These are phyloP conservation scores for Boletellus ananiceps DNA, from an alignment of 768 basidiomycete genomes.

Conservation along the genomic window DNA sequence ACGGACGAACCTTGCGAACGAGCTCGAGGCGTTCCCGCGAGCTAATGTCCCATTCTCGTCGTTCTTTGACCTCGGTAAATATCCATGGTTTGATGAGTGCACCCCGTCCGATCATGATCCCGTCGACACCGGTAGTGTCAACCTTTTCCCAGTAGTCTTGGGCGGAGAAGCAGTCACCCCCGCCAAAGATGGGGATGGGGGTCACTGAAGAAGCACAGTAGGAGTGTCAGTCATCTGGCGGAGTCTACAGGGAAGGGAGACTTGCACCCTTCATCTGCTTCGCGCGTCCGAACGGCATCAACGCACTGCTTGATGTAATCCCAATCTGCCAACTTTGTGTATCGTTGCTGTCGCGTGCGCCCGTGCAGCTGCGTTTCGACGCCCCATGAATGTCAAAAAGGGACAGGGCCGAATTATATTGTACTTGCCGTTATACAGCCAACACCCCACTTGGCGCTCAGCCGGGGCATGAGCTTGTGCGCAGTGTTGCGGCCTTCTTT, in stretches of 20 bases:
- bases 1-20: constrained; percentile 57
- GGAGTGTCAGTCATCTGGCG: background rate
- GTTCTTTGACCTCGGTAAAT: constrained; percentile 93
- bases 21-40: constrained; percentile 78
- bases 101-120: constrained; percentile 92
- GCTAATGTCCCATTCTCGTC: constrained; percentile 89
- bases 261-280: constrained; percentile 69
- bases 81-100: constrained; percentile 96
- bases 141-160: constrained; percentile 76
- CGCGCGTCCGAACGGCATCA: constrained; percentile 64
- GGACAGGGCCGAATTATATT: background rate
- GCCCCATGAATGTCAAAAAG: background rate
- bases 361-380: constrained; percentile 73
- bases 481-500: constrained; percentile 82
- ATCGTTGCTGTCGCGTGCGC: constrained; percentile 90
- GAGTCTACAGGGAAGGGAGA: constrained; percentile 7
- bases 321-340: constrained; percentile 92
- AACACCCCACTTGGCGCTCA: constrained; percentile 49
- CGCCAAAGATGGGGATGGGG: constrained; percentile 92
- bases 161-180: constrained; percentile 91
- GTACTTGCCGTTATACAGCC: constrained; percentile 40
- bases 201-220: constrained; percentile 45
- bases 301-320: constrained; percentile 88
- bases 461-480: constrained; percentile 86
- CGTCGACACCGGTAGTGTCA: constrained; percentile 82